Percentiles rank a stretch among this genome's conserved stretches.
phyloP scores from a whole-genome alignment of 441 rosid genomes.

The Populus trichocarpa region DNA sequence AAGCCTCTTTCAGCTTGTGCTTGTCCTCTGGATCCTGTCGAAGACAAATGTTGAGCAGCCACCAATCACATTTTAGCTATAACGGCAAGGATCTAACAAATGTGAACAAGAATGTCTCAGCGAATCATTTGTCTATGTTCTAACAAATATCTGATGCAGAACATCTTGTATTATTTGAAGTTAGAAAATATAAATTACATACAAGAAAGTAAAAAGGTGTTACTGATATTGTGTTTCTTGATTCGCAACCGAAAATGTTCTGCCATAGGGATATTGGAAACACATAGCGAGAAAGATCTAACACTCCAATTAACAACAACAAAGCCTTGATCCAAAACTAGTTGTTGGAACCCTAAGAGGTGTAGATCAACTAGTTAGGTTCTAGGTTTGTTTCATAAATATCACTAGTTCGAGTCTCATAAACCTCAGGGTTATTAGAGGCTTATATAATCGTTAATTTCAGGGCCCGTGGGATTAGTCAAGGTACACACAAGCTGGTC shows the following conservation, averaged over 20 bases:
- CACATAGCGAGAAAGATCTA: background rate
- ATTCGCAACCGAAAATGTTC: background rate
- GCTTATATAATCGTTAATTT: too few species aligned
- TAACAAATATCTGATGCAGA: background rate
- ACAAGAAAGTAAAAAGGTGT: background rate
- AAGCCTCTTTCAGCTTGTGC: background rate
- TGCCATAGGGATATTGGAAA: background rate
- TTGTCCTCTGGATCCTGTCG: background rate
- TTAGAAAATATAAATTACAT: background rate
- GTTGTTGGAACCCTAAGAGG: too few species aligned
- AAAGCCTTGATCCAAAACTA: background rate
- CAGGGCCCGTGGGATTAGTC: too few species aligned
- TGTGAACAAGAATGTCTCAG: background rate
- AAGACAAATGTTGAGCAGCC: background rate
- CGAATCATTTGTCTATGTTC: background rate
- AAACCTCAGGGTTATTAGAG: too few species aligned
- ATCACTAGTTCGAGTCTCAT: too few species aligned
- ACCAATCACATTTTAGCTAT: background rate
- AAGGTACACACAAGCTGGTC: too few species aligned
- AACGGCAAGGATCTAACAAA: background rate
- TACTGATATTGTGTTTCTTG: background rate
- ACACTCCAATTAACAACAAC: background rate
- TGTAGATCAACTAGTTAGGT: too few species aligned
- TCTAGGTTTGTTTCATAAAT: too few species aligned
- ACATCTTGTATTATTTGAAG: background rate